Evolutionary conservation across 2,329 filamentous ascomycete genomes (phyloP).

Genomic region (Aspergillus transmontanensis): DNA sequence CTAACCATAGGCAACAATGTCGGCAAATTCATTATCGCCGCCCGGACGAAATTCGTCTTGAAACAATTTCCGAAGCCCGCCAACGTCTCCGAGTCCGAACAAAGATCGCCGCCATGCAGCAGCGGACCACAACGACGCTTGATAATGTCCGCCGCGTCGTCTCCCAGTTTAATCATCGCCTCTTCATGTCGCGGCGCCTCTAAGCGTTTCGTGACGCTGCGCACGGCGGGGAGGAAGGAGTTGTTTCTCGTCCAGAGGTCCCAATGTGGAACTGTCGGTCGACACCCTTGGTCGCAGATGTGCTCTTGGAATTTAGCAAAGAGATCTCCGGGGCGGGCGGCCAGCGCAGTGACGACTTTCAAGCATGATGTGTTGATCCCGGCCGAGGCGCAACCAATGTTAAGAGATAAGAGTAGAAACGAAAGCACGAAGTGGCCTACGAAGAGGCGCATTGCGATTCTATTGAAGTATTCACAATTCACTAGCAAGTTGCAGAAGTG

Average conservation of each 20-base stretch:
- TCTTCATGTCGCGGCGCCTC: conserved; percentile 34
- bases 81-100: conserved; percentile 33
- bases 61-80: conserved; percentile 39
- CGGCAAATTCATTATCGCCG: conserved; percentile 33
- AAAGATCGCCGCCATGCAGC: conserved; percentile 35
- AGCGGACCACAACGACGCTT: conserved; percentile 33
- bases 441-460: neutral
- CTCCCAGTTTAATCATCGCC: conserved; percentile 34
- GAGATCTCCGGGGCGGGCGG: conserved; percentile 32
- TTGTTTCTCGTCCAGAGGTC: conserved; percentile 42
- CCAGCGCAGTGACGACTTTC: conserved; percentile 76
- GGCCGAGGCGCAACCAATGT: conserved; percentile 21
- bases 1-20: conserved; percentile 34
- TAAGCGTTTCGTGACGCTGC: conserved; percentile 33
- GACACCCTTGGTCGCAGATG: conserved; percentile 36
- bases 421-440: neutral
- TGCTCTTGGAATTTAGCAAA: conserved; percentile 38
- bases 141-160: conserved; percentile 38
- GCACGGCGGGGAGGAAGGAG: conserved; percentile 39
- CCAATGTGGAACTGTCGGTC: conserved; percentile 38
- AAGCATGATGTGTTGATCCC: conserved; percentile 68
- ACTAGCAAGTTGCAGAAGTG: neutral
- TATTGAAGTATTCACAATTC: neutral
- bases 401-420: conserved; percentile 3
- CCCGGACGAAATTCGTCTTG: conserved; percentile 35